Percentiles rank a stretch among this genome's conserved stretches.
Evolutionary conservation across 805 yeast genomes (phyloP).

Genomic region (Candida multigemmis): DNA sequence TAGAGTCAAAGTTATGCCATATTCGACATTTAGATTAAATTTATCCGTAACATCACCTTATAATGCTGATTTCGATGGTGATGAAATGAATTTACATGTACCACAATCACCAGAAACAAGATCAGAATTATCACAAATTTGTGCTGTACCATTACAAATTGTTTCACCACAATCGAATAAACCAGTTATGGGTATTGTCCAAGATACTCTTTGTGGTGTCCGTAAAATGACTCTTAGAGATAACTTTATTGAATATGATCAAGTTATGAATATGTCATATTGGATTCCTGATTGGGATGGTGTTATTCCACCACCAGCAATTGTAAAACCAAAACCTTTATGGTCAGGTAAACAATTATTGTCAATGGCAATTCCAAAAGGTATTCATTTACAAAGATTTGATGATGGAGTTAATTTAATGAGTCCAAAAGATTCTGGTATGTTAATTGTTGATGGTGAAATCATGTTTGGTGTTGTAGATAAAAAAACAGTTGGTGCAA

Average conservation of each 20-base stretch:
- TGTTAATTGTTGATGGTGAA: constrained; percentile 92
- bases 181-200: constrained; percentile 99
- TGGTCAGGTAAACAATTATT: constrained; percentile 97
- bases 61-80: constrained; percentile 99
- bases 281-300: constrained; percentile 99
- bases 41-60: constrained; percentile 98
- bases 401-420: constrained; percentile 80
- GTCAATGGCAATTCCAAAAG: constrained; percentile 90
- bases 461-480: constrained; percentile 97
- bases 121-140: constrained; percentile 88
- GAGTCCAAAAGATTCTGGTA: constrained; percentile 90
- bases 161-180: constrained; percentile 97
- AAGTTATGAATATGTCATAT: constrained; percentile 90
- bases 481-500: constrained; percentile 96
- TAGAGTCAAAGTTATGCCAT: constrained; percentile 97
- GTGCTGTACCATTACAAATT: constrained; percentile 96
- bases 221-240: constrained; percentile 94
- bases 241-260: constrained; percentile 78
- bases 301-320: constrained; percentile 90
- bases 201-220: constrained; percentile 95
- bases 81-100: constrained; percentile 98
- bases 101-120: constrained; percentile 98
- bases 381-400: constrained; percentile 88
- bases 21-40: constrained; percentile 93
- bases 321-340: constrained; percentile 86